Evolutionary conservation across 352 stramenopile species (phyloP), one percentile per base, ranked within the genome.

Genomic region (Phytophthora europaea): DNA sequence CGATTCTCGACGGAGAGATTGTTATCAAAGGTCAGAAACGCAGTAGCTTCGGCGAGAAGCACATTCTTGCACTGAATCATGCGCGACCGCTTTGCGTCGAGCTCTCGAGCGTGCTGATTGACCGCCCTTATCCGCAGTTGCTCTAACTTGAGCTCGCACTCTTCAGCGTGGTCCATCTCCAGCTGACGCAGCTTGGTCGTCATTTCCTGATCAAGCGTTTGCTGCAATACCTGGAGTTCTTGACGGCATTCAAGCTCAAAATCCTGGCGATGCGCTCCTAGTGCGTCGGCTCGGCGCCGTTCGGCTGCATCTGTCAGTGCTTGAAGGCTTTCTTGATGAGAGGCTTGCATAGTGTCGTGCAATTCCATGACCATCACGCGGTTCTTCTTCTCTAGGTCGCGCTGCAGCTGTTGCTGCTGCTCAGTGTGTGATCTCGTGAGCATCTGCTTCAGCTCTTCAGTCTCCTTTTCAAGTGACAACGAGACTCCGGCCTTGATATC

Each of bases 291-390:
- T 45, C 69, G 52, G 4, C 74, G 66, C 9, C 70, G 59, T 12
- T 82, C 75, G 15, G 76, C 79, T 8, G 65, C 57, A 8, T 63
- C 57, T 65, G 54, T 73, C 13, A 89, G 28, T 1, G 64, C 60
- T 20, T 86, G 60, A 0, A 88, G 28, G 6, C 64, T 58, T 0
- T 66, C 20, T 15, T 77, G 68, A 20, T 92, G 74, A 15, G 54
- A 31, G 2, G 13, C 40, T 64, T 91, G 81, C 48, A 91, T 67
- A 22, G 54, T 64, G 31, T 88, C 81, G 54, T 92, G 85, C 9
- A 88, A 69, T 31, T 92, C 83, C 51, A 85, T 77, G 22, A 89
- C 66, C 2, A 63, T 54, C 15, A 92, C 67, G 6, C 85, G 85
- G 28, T 87, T 82, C 12, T 75, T 70, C 51, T 79, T 84, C 8